These are phyloP conservation scores for Pichiaceae sp. DNA, from an alignment of 1,139 yeast genomes.

Conservation along the genomic window DNA sequence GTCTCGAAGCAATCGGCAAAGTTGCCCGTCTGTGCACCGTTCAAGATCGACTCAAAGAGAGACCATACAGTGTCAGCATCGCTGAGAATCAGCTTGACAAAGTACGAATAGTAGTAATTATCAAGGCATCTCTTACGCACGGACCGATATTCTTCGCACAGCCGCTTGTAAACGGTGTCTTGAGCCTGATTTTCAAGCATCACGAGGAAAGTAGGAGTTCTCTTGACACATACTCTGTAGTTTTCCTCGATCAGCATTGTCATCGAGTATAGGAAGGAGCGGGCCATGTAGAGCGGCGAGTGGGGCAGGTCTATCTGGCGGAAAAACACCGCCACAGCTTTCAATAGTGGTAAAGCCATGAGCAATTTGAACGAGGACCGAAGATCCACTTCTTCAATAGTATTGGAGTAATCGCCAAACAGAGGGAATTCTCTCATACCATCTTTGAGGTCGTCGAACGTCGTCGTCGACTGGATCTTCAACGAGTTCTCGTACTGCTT, in stretches of 20 bases:
- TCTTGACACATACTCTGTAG: slow-evolving; percentile 7
- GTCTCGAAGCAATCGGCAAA: slow-evolving; percentile 1
- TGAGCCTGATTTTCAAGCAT: slow-evolving; percentile 6
- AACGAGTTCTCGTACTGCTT: neutral
- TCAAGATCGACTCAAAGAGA: slow-evolving; percentile 3
- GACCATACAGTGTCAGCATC: slow-evolving; percentile 8
- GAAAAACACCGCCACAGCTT: neutral
- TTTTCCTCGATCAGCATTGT: slow-evolving; percentile 10
- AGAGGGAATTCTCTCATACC: neutral
- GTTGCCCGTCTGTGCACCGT: neutral
- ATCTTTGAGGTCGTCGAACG: neutral
- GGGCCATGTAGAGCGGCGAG: neutral
- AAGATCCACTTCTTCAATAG: neutral
- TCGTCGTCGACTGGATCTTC: neutral
- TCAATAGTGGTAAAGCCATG: neutral
- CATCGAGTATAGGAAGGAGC: slow-evolving; percentile 12
- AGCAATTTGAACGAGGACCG: neutral
- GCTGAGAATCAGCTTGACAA: slow-evolving; percentile 6
- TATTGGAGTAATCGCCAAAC: neutral
- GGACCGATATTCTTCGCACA: slow-evolving; percentile 7
- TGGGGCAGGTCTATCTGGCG: neutral
- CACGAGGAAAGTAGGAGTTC: slow-evolving; percentile 10
- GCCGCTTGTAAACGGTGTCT: neutral
- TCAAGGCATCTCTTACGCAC: slow-evolving; percentile 12
- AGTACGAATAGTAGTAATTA: slow-evolving; percentile 11